Percentiles rank a stretch among this genome's conserved stretches.
Evolutionary conservation across 192 early-diverging fungal species (phyloP).

Genomic region (Coemansia umbellata): DNA sequence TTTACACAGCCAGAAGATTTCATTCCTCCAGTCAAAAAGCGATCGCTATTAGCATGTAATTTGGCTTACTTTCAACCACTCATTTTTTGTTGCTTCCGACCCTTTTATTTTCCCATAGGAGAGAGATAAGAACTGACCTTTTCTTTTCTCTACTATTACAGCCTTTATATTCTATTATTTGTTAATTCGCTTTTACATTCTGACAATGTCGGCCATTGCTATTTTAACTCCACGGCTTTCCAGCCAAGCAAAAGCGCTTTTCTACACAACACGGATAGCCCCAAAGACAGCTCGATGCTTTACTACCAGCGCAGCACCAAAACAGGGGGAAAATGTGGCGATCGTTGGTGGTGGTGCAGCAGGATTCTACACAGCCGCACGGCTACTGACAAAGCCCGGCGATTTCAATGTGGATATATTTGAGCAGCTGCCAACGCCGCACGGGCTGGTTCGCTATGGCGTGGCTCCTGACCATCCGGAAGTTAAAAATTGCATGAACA

Average conservation of each 20-base stretch:
- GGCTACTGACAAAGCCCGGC: conserved; percentile 61
- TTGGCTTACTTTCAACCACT: too few relatives aligned
- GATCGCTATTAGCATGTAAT: too few relatives aligned
- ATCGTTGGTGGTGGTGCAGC: conserved; percentile 80
- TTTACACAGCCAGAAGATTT: too few relatives aligned
- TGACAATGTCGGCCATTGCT: too few relatives aligned
- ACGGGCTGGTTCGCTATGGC: conserved; percentile 88
- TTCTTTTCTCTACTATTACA: too few relatives aligned
- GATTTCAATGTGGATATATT: conserved; percentile 70
- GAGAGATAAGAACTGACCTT: too few relatives aligned
- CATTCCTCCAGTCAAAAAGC: too few relatives aligned
- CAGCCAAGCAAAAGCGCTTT: background rate
- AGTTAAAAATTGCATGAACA: conserved; percentile 79
- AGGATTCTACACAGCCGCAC: conserved; percentile 87
- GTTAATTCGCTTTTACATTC: too few relatives aligned
- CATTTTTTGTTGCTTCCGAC: too few relatives aligned
- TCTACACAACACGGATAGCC: background rate
- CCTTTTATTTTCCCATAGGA: too few relatives aligned
- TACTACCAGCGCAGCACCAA: background rate
- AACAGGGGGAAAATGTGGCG: conserved; percentile 42
- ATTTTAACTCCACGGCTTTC: too few relatives aligned
- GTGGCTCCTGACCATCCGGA: conserved; percentile 97
- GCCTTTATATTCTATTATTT: too few relatives aligned
- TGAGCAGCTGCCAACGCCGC: conserved; percentile 79
- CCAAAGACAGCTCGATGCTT: background rate